Conservation (phyloP, 306 rosid species). For the Pueraria montana region DNA sequence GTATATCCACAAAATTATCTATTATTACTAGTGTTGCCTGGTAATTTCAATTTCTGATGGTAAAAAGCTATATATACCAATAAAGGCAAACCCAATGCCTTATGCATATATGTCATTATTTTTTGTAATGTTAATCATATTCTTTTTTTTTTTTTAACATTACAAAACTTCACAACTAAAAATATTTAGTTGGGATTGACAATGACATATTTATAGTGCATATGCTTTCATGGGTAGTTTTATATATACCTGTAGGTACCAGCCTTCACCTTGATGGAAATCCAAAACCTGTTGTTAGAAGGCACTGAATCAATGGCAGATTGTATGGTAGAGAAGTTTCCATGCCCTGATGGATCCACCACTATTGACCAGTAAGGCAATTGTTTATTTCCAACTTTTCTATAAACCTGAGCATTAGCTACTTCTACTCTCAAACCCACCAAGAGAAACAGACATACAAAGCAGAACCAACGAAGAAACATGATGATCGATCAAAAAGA, state of each 20-base stretch:
- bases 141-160: too few species aligned
- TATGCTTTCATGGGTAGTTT: too few species aligned
- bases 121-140: too few species aligned
- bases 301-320: conserved; percentile 81
- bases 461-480: conserved; percentile 22
- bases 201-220: too few species aligned
- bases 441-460: conserved; percentile 39
- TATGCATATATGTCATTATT: too few species aligned
- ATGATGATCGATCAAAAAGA: conserved; percentile 34
- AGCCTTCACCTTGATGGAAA: conserved; percentile 60
- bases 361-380: conserved; percentile 47
- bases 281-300: conserved; percentile 64
- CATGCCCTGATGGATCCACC: conserved; percentile 59
- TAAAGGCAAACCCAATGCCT: too few species aligned
- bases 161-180: too few species aligned
- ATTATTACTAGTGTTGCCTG: too few species aligned
- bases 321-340: conserved; percentile 74
- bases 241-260: conserved; percentile 88
- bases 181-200: too few species aligned
- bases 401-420: conserved; percentile 48
- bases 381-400: conserved; percentile 12
- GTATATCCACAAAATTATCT: too few species aligned
- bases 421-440: conserved; percentile 37
- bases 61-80: too few species aligned
- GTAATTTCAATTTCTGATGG: too few species aligned